phyloP scores from a whole-genome alignment of 208 protist genomes.

The Trypanosoma rangeli region DNA sequence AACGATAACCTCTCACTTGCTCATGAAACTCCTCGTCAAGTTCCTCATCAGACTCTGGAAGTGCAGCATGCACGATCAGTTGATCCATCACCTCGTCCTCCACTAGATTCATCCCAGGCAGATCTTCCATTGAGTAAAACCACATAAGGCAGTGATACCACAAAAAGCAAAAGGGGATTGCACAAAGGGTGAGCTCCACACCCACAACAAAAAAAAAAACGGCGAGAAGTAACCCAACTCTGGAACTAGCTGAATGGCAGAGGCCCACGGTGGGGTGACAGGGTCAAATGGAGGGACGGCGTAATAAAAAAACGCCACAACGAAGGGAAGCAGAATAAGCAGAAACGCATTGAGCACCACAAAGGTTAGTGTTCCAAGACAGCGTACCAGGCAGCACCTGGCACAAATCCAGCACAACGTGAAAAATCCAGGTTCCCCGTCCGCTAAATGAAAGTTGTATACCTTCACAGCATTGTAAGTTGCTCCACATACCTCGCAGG shows the following conservation, averaged over 20 bases:
- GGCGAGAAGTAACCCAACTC: not conserved
- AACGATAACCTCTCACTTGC: not conserved
- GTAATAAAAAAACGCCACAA: conserved; percentile 15
- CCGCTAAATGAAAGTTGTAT: not conserved
- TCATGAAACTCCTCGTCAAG: not conserved
- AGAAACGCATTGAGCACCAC: conserved; percentile 4
- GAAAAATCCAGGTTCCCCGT: not conserved
- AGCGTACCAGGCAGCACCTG: not conserved
- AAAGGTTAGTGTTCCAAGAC: not conserved
- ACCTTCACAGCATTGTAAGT: conserved; percentile 33
- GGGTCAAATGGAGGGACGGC: not conserved
- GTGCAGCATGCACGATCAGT: not conserved
- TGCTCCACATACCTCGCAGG: conserved; percentile 36
- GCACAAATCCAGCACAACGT: conserved; percentile 16
- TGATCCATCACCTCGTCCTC: not conserved
- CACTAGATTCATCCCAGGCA: not conserved
- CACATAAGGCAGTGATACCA: conserved; percentile 18
- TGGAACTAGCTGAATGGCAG: not conserved
- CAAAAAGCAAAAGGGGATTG: conserved; percentile 7
- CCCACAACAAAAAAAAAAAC: not conserved
- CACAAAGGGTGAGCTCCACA: conserved; percentile 2
- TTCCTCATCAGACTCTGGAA: conserved; percentile 4
- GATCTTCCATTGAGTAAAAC: conserved; percentile 5
- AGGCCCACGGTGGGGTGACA: not conserved
- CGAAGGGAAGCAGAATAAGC: not conserved